Conservation (phyloP, 768 basidiomycete species). For the Rhodosporidiobolus sp. region DNA sequence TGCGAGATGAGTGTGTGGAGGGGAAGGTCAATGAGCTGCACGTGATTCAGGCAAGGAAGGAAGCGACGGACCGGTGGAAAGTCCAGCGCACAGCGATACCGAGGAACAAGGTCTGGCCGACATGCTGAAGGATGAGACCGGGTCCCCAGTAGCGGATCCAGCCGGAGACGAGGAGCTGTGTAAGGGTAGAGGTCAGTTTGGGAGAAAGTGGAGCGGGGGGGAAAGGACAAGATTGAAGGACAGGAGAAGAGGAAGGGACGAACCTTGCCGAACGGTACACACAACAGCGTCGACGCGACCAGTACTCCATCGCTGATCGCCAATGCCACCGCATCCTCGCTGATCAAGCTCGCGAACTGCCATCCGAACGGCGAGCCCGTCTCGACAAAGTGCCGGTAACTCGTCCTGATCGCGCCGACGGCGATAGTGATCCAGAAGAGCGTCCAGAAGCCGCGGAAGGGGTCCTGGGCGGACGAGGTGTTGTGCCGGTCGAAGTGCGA, state of each 20-base stretch:
- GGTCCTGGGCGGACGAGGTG: constrained; percentile 67
- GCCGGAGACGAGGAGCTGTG: constrained; percentile 58
- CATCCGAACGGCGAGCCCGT: constrained; percentile 73
- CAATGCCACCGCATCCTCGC: constrained; percentile 74
- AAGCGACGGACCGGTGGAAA: constrained; percentile 63
- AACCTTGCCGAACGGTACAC: constrained; percentile 78
- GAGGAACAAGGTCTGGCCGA: constrained; percentile 71
- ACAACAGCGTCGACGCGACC: constrained; percentile 66
- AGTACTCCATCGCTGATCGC: constrained; percentile 80
- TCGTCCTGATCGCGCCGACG: constrained; percentile 74
- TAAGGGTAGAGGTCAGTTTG: not conserved
- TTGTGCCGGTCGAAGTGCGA: constrained; percentile 82
- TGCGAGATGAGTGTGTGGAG: constrained; percentile 42
- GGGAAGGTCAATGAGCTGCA: not conserved
- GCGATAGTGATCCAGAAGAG: constrained; percentile 78
- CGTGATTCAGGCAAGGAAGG: not conserved
- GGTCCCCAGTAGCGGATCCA: constrained; percentile 78
- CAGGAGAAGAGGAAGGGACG: not conserved
- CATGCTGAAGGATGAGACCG: constrained; percentile 74
- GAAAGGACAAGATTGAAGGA: too few relatives aligned
- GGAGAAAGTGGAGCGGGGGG: not conserved
- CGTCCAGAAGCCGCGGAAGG: constrained; percentile 72
- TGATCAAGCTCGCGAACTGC: constrained; percentile 80
- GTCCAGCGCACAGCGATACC: constrained; percentile 79
- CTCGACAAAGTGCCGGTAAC: constrained; percentile 58